These are phyloP conservation scores for Incumbomyces lentus DNA, from an alignment of 2,329 filamentous ascomycete species.

Conservation along the genomic window DNA sequence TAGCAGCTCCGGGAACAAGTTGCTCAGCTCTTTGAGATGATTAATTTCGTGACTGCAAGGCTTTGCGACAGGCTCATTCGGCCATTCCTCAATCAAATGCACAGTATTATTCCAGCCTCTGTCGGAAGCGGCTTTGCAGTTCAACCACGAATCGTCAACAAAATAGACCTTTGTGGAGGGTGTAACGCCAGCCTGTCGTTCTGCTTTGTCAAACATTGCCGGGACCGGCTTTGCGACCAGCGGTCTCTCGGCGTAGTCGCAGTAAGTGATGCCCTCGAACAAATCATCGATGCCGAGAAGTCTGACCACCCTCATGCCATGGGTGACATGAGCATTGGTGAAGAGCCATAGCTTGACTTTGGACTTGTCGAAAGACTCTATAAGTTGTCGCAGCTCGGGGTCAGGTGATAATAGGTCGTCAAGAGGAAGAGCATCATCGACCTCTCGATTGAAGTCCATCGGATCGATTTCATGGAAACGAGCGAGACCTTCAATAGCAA, in stretches of 20 bases:
- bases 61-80: slow-evolving; percentile 51
- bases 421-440: slow-evolving; percentile 87
- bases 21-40: slow-evolving; percentile 63
- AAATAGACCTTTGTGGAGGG: slow-evolving; percentile 72
- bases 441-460: slow-evolving; percentile 84
- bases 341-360: slow-evolving; percentile 90
- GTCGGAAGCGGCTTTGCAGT: slow-evolving; percentile 65
- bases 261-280: slow-evolving; percentile 92
- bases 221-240: slow-evolving; percentile 79
- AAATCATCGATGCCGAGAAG: slow-evolving; percentile 74
- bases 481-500: slow-evolving; percentile 93
- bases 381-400: slow-evolving; percentile 59
- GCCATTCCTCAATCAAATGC: slow-evolving; percentile 72
- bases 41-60: slow-evolving; percentile 67
- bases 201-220: slow-evolving; percentile 79
- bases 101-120: slow-evolving; percentile 71
- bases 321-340: slow-evolving; percentile 89
- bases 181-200: slow-evolving; percentile 67
- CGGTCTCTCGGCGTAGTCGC: slow-evolving; percentile 66
- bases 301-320: slow-evolving; percentile 70
- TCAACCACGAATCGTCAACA: slow-evolving; percentile 81
- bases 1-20: slow-evolving; percentile 75
- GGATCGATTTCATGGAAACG: slow-evolving; percentile 92
- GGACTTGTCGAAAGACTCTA: slow-evolving; percentile 69
- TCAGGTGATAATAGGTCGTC: slow-evolving; percentile 75